These are phyloP conservation scores for Lactarius deliciosus DNA, from an alignment of 768 basidiomycete genomes.

Conservation along the genomic window DNA sequence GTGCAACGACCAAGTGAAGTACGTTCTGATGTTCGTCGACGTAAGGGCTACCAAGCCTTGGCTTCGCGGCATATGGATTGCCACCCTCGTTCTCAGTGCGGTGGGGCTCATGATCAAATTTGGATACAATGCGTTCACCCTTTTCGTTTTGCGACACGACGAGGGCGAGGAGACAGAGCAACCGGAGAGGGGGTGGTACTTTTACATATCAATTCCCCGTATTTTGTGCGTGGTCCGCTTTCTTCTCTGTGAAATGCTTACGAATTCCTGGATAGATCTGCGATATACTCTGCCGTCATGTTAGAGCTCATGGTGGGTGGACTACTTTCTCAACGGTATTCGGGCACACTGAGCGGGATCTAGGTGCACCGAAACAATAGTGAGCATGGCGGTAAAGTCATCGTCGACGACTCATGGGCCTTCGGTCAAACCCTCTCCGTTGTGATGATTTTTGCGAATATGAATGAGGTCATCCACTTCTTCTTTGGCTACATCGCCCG, in stretches of 20 bases:
- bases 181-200: constrained; percentile 5
- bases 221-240: constrained; percentile 15
- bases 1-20: constrained; percentile 17
- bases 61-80: constrained; percentile 16
- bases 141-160: background rate
- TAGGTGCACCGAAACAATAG: constrained; percentile 18
- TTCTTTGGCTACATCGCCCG: background rate
- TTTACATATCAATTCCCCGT: background rate
- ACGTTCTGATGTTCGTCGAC: constrained; percentile 16
- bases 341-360: background rate
- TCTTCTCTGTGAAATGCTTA: background rate
- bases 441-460: constrained; percentile 22
- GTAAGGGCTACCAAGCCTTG: constrained; percentile 19
- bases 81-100: constrained; percentile 6
- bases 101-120: constrained; percentile 10
- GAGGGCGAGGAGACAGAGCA: too few species aligned
- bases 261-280: background rate
- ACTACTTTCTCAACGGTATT: background rate
- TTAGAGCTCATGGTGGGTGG: constrained; percentile 23
- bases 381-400: constrained; percentile 8
- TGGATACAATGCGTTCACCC: background rate
- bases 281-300: constrained; percentile 21
- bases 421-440: constrained; percentile 25
- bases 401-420: background rate
- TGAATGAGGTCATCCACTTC: constrained; percentile 20